Base-by-base conservation (phyloP, 225 moss, liverwort and hornwort species). In the Physcomitrium patens region DNA sequence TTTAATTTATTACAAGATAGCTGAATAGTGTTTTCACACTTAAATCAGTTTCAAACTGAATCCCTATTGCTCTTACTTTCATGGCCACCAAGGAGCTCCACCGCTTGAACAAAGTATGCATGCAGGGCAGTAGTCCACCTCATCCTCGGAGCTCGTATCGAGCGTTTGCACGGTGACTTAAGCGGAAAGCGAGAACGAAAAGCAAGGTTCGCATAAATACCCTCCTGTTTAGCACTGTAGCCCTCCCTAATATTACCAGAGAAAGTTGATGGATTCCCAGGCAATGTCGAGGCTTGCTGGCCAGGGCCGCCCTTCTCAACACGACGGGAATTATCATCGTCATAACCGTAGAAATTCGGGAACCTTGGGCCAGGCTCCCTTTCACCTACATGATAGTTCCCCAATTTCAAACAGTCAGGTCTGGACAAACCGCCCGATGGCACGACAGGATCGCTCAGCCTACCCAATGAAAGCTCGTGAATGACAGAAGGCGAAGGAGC, bases 41-140 rank as follows among this genome's bases (percentile, higher is more conserved):
- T 4, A 37, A 0, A 37, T 37, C 31, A 37, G 5, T 37, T 37
- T 37, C 31, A 37, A 37, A 37, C 31, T 37, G 5, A 37, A 37
- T 37, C 4, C 52, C 68, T 12, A 53, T 1, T 10, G 0, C 1
- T 37, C 84, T 87, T 77, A 97, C 96, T 81, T 55, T 97, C 96
- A 28, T 97, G 96, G 9, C 96, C 96, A 49, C 96, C 96, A 10
- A 97, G 86, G 42, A 91, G 94, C 83, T 97, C 96, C 67, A 97
- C 96, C 27, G 96, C 96, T 60, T 92, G 90, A 0, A 94, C 94
- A 37, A 97, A 97, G 80, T 82, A 90, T 5, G 91, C 83, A 24
- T 97, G 96, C 31, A 97, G 75, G 0, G 75, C 51, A 61, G 80
- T 63, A 15, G 96, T 97, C 96, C 96, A 97, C 52, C 90, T 82